These are phyloP conservation scores for Magnolia officinalis DNA, from an alignment of 164 flowering plant species.

Conservation along the genomic window DNA sequence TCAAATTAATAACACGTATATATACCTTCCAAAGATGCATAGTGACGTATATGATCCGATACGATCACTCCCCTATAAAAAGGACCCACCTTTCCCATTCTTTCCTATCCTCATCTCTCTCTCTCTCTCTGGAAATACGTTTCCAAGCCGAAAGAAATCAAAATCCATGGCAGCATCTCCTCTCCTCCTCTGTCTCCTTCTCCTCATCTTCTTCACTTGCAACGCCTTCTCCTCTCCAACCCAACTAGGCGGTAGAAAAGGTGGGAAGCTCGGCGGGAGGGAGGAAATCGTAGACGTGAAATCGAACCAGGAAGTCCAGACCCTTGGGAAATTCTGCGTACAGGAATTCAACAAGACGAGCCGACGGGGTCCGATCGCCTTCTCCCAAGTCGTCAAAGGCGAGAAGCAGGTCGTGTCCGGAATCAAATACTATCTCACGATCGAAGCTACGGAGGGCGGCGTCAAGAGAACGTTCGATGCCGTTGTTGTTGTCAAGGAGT, in stretches of 20 bases:
- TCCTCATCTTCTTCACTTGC: not conserved
- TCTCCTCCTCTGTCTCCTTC: not conserved
- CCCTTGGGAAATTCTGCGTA: constrained; percentile 61
- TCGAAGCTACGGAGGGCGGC: constrained; percentile 23
- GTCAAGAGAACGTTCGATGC: constrained; percentile 35
- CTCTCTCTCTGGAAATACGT: no score
- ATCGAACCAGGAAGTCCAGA: constrained; percentile 55
- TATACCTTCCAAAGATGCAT: no score
- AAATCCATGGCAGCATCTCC: not conserved
- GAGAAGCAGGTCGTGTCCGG: constrained; percentile 63
- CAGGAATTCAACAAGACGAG: constrained; percentile 43
- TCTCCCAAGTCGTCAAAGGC: constrained; percentile 47
- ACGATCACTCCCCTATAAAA: no score
- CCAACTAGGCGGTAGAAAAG: constrained; percentile 3
- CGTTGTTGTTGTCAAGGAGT: constrained; percentile 47
- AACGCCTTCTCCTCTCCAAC: not conserved
- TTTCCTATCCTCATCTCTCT: no score
- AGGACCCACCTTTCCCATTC: no score
- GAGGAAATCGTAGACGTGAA: constrained; percentile 38
- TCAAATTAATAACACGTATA: no score
- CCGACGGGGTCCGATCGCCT: constrained; percentile 5
- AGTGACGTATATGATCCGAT: no score
- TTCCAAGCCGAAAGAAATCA: no score
- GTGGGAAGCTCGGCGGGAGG: constrained; percentile 41
- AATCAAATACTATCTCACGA: constrained; percentile 45